These are phyloP conservation scores for Biscogniauxia sp. DNA, from an alignment of 2,329 filamentous ascomycete genomes.

Conservation along the genomic window DNA sequence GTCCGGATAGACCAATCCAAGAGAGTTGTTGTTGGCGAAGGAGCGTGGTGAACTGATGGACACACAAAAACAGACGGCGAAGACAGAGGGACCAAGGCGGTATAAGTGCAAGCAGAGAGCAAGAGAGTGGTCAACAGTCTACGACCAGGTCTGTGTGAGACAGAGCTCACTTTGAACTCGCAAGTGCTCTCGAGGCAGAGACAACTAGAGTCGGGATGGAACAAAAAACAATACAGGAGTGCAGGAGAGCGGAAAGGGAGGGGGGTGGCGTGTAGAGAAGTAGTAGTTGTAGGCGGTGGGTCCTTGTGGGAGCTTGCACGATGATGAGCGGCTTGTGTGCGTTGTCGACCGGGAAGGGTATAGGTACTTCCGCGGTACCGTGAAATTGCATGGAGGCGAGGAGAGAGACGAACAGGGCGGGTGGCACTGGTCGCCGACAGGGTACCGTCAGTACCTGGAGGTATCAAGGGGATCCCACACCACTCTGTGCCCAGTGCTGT, in stretches of 20 bases:
- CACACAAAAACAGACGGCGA: conserved; percentile 14
- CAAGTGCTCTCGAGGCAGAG: conserved; percentile 31
- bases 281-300: conserved; percentile 29
- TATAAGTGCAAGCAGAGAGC: conserved; percentile 30
- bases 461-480: conserved; percentile 9
- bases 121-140: conserved; percentile 18
- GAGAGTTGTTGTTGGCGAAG: conserved; percentile 24
- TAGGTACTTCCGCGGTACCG: conserved; percentile 32
- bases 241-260: conserved; percentile 33
- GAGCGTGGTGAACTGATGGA: conserved; percentile 29
- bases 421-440: conserved; percentile 28
- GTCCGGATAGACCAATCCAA: conserved; percentile 20
- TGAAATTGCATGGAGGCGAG: conserved; percentile 30
- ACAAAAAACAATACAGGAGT: conserved; percentile 34
- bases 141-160: conserved; percentile 31
- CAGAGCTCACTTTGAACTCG: conserved; percentile 32
- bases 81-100: conserved; percentile 23
- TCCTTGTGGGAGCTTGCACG: conserved; percentile 25
- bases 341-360: conserved; percentile 28
- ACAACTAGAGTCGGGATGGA: conserved; percentile 34
- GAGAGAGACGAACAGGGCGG: conserved; percentile 27
- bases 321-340: conserved; percentile 19
- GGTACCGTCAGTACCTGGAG: conserved; percentile 13
- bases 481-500: conserved; percentile 14
- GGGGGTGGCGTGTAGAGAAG: conserved; percentile 33